These are phyloP conservation scores for Boechera divaricarpa DNA, from an alignment of 345 rosid genomes.

Conservation along the genomic window DNA sequence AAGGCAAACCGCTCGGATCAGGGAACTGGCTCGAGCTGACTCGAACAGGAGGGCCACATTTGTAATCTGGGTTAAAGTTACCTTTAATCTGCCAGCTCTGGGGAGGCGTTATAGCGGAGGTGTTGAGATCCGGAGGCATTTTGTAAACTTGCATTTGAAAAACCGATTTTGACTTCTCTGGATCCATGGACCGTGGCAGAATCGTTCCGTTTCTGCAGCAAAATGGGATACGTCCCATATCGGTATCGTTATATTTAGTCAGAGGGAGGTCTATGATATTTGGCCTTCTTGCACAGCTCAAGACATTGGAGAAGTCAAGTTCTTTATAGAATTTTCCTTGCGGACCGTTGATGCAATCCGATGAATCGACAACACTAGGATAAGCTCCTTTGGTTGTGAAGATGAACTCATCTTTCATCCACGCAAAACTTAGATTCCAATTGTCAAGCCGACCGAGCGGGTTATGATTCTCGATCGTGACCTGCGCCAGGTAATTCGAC, in stretches of 20 bases:
- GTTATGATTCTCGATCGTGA: conserved; percentile 74
- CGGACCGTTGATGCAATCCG: conserved; percentile 69
- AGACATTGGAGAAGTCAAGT: conserved; percentile 69
- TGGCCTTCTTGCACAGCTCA: conserved; percentile 88
- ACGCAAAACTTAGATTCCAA: conserved; percentile 85
- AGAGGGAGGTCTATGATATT: conserved; percentile 85
- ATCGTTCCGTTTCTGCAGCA: conserved; percentile 95
- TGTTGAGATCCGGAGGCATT: conserved; percentile 89
- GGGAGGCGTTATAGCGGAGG: conserved; percentile 71
- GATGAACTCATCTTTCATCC: conserved; percentile 89
- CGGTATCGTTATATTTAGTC: conserved; percentile 80
- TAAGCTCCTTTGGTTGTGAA: conserved; percentile 82
- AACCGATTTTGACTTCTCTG: conserved; percentile 75
- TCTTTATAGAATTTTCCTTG: conserved; percentile 63
- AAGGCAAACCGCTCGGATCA: conserved; percentile 72
- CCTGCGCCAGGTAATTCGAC: conserved; percentile 69
- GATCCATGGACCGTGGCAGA: conserved; percentile 81
- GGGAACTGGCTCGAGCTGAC: conserved; percentile 81
- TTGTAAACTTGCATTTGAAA: conserved; percentile 89
- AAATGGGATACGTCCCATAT: conserved; percentile 64
- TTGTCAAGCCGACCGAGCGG: conserved; percentile 84
- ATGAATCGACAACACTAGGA: conserved; percentile 70
- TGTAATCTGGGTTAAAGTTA: conserved; percentile 78
- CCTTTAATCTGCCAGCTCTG: conserved; percentile 88
- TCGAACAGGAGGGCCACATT: conserved; percentile 82